Evolutionary conservation across 768 basidiomycete species (phyloP).

Genomic region (Obba rivulosa): DNA sequence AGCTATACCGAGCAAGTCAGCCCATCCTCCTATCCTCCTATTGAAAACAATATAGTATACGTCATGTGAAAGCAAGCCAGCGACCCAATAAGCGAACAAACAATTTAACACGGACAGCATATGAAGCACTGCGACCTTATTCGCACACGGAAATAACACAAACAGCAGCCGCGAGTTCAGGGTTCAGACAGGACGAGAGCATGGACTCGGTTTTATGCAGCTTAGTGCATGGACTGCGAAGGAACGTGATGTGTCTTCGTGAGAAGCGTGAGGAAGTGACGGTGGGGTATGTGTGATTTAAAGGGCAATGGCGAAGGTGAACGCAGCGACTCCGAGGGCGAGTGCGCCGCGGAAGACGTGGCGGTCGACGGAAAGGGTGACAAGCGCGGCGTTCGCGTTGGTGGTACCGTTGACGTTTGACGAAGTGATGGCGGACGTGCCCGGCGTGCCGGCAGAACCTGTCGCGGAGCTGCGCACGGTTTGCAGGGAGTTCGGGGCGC

Average conservation of each 20-base stretch:
- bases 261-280: background rate
- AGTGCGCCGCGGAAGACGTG: slow-evolving; percentile 14
- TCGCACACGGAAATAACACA: background rate
- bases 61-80: background rate
- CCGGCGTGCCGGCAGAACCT: background rate
- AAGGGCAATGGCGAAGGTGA: slow-evolving; percentile 18
- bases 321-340: slow-evolving; percentile 17
- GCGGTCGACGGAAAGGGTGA: slow-evolving; percentile 10
- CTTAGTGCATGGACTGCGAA: background rate
- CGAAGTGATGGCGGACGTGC: background rate
- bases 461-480: background rate
- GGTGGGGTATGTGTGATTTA: slow-evolving; percentile 3
- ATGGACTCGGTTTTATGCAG: background rate
- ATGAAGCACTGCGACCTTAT: background rate
- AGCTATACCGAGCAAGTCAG: background rate
- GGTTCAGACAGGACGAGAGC: background rate
- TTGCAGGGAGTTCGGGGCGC: background rate
- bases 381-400: slow-evolving; percentile 7
- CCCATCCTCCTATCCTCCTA: background rate
- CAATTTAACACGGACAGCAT: background rate
- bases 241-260: background rate
- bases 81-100: background rate
- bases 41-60: background rate
- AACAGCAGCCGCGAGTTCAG: background rate
- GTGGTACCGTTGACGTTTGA: background rate